Conservation (phyloP, 1,284 basidiomycete species). For the Puccinia hordei region DNA sequence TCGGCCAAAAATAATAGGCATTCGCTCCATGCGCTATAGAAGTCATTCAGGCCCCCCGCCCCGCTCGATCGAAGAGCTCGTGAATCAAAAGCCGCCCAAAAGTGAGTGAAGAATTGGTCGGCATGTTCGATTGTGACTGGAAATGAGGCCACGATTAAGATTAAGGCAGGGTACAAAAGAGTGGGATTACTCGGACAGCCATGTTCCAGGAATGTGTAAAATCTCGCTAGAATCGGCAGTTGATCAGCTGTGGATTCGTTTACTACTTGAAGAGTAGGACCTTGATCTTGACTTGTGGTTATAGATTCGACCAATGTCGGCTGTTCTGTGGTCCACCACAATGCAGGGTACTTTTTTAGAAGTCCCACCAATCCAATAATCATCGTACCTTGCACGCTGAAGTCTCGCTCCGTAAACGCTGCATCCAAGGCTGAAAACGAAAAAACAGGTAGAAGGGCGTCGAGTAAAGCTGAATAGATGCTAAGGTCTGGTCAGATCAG, state of each 20-base stretch:
- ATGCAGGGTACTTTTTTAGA: slow-evolving; percentile 23
- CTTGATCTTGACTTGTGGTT: background rate
- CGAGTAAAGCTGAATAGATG: slow-evolving; percentile 35
- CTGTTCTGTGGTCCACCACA: slow-evolving; percentile 14
- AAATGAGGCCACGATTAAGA: slow-evolving; percentile 32
- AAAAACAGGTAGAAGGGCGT: slow-evolving; percentile 25
- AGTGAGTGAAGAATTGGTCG: slow-evolving; percentile 32
- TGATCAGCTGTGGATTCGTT: background rate
- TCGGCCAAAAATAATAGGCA: slow-evolving; percentile 36
- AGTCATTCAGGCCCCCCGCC: slow-evolving; percentile 21
- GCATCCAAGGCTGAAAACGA: slow-evolving; percentile 20
- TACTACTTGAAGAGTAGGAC: background rate
- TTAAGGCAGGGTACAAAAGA: slow-evolving; percentile 49
- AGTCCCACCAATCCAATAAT: slow-evolving; percentile 40
- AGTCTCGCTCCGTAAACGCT: slow-evolving; percentile 34
- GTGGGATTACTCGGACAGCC: slow-evolving; percentile 40
- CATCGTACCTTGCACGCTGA: slow-evolving; percentile 42
- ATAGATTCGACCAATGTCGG: slow-evolving; percentile 1
- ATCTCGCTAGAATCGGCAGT: slow-evolving; percentile 5
- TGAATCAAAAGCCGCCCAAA: slow-evolving; percentile 39
- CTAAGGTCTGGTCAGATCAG: slow-evolving; percentile 16
- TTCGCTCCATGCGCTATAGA: slow-evolving; percentile 38
- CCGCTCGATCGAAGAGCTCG: slow-evolving; percentile 33
- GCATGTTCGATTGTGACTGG: slow-evolving; percentile 28
- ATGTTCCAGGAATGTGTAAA: slow-evolving; percentile 37